Evolutionary conservation across 176 grass and related monocot genomes (phyloP), one percentile per base, ranked within the genome.

Genomic region (Echinochloa phyllopogon): DNA sequence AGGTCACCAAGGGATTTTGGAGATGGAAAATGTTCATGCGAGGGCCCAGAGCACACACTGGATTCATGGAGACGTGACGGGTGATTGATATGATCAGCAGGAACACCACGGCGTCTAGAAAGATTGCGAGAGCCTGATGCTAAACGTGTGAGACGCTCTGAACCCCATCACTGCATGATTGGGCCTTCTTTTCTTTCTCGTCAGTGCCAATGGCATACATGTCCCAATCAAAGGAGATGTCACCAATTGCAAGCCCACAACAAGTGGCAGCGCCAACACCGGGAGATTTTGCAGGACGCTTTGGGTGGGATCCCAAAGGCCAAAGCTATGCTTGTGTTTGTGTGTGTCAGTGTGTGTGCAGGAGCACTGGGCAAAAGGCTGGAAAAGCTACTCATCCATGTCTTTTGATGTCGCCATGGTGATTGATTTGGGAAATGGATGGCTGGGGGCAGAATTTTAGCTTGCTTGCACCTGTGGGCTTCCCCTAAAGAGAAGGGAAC

Each of bases 401-500:
- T 4, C 81, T 56, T 78, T 83, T 83, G 8, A 27, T 62, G 20
- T 65, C 65, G 25, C 47, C 85, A 65, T 55, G 60, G 76, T 6
- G 17, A 14, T 65, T 80, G 29, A 33, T 33, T 33, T 33, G 24
- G 59, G 47, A 82, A 38, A 40, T 3, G 21, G 16, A 9, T 21
- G 20, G 10, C 10, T 25, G 47, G 16, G 13, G 65, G 20, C 5
- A 44, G 47, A 77, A 66, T 72, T 83, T 74, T 41, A 23, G 59
- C 13, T 68, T 90, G 74, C 88, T 83, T 87, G 24, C 20, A 66
- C 48, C 40, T 25, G 79, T 83, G 40, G 50, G 63, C 59, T 83
- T 90, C 45, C 86, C 38, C 40, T 79, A 66, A 74, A 88, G 65
- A 43, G 63, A 14, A 82, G 63, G 73, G 40, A 61, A 15, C 15